Conservation (phyloP, 1,284 basidiomycete genomes). For the Ustilago esculenta region DNA sequence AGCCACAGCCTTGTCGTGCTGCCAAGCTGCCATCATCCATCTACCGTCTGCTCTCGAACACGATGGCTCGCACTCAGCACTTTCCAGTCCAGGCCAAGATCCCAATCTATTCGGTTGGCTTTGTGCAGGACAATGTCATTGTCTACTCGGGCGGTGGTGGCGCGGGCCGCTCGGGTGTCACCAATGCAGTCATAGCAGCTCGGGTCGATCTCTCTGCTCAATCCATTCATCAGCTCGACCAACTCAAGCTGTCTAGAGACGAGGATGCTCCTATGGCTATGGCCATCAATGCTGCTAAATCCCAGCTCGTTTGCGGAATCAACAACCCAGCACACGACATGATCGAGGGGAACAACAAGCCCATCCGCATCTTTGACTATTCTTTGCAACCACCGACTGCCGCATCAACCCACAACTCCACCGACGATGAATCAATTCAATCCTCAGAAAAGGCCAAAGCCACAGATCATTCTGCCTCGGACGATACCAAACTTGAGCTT, state of each 20-base stretch:
- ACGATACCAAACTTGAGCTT: conserved; percentile 23
- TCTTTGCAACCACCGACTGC: conserved; percentile 1
- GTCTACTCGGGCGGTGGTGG: conserved; percentile 64
- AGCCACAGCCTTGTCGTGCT: background rate
- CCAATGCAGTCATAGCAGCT: conserved; percentile 57
- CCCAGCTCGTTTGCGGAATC: conserved; percentile 56
- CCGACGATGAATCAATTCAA: background rate
- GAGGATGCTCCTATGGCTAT: conserved; percentile 66
- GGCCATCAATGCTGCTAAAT: conserved; percentile 41
- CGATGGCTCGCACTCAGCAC: conserved; percentile 46
- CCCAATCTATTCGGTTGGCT: conserved; percentile 63
- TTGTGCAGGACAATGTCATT: conserved; percentile 50
- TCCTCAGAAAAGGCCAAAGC: conserved; percentile 28
- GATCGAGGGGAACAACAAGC: conserved; percentile 44
- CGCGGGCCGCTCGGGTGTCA: conserved; percentile 58
- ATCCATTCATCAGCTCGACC: conserved; percentile 34
- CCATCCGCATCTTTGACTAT: conserved; percentile 56
- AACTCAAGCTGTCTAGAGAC: conserved; percentile 53
- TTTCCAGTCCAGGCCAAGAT: conserved; percentile 50
- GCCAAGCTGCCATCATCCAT: background rate
- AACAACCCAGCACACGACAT: conserved; percentile 48
- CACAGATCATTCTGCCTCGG: conserved; percentile 7
- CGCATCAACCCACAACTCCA: background rate
- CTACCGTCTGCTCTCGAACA: no score
- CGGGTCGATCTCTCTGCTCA: conserved; percentile 25